Base-by-base conservation (phyloP, 495 filamentous ascomycete genomes). In the Neurospora sp. region DNA sequence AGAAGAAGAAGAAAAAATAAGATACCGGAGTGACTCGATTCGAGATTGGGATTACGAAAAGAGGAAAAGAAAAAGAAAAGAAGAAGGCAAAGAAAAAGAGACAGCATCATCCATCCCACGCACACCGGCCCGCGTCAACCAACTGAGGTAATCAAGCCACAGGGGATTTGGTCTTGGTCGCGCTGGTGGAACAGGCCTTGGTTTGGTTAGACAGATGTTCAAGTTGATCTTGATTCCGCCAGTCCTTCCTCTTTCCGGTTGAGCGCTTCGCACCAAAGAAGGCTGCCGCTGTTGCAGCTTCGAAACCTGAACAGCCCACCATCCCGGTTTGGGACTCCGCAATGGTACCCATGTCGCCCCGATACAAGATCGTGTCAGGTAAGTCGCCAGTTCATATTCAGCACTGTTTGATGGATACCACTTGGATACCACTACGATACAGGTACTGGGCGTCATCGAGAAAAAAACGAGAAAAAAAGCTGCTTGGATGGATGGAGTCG, bases 311-410 rank as follows among this genome's bases (percentile, higher is more conserved):
- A 69, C 74, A 73, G 76, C 79, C 80, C 81, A 80, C 83, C 83
- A 84, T 80, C 80, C 82, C 78, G 73, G 75, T 77, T 81, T 77
- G 79, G 81, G 84, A 76, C 77, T 80, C 81, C 76, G 79, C 79
- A 76, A 86, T 86, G 85, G 83, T 83, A 81, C 84, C 85, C 78
- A 78, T 85, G 78, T 81, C 85, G 81, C 83, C 85, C 77, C 84
- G 85, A 83, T 82, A 86, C 76, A 87, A 84, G 84, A 84, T 85
- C 79, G 81, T 87, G 72, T 85, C 85, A 81, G 85, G 85, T 87
- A 76, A 80, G 85, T 83, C 73, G 71, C 70, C 71, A 42, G 41
- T 75, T 72, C 54, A 66, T 66, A 66, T 66, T 66, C 77, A 72
- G 79, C 72, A 74, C 76, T 74, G 71, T 72, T 74, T 77, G 69